These are phyloP conservation scores for Coemansia sp. DNA, from an alignment of 192 early-diverging fungal species.

Conservation along the genomic window DNA sequence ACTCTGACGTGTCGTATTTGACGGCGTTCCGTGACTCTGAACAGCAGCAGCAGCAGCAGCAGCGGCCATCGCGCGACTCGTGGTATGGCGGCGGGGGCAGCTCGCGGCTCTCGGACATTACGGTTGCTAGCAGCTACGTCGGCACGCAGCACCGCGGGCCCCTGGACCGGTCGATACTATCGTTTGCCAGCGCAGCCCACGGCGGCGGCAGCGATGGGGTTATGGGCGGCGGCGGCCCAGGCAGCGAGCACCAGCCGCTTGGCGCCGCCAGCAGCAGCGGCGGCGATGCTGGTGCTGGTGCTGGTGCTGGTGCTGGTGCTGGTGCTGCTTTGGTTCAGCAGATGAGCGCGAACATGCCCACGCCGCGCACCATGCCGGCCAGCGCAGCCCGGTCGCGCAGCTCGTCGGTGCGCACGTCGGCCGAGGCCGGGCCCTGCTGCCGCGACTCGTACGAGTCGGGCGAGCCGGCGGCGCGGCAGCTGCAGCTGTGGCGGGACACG, in stretches of 20 bases:
- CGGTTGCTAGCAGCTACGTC: slow-evolving; percentile 13
- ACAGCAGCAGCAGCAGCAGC: neutral
- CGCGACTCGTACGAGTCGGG: neutral
- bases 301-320: no score
- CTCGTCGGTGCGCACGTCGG: neutral
- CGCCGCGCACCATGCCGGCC: neutral
- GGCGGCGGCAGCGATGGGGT: no score
- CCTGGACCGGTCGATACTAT: slow-evolving; percentile 21
- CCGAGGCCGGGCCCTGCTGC: neutral
- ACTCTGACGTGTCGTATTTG: slow-evolving; percentile 8
- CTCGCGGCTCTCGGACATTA: slow-evolving; percentile 22
- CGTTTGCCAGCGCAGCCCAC: slow-evolving; percentile 14
- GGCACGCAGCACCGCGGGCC: slow-evolving; percentile 15
- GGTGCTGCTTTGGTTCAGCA: neutral
- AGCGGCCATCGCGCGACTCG: neutral
- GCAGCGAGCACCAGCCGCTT: neutral
- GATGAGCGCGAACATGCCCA: neutral
- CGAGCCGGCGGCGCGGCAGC: slow-evolving; percentile 11
- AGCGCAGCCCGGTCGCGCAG: neutral
- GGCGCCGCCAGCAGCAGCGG: neutral
- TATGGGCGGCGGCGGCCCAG: neutral
- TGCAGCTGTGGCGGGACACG: slow-evolving; percentile 52
- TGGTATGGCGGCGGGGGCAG: neutral
- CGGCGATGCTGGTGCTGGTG: no score
- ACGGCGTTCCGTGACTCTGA: slow-evolving; percentile 14